Evolutionary conservation across 371 early-diverging fungal genomes (phyloP).

Genomic region (Mucor mucedo): DNA sequence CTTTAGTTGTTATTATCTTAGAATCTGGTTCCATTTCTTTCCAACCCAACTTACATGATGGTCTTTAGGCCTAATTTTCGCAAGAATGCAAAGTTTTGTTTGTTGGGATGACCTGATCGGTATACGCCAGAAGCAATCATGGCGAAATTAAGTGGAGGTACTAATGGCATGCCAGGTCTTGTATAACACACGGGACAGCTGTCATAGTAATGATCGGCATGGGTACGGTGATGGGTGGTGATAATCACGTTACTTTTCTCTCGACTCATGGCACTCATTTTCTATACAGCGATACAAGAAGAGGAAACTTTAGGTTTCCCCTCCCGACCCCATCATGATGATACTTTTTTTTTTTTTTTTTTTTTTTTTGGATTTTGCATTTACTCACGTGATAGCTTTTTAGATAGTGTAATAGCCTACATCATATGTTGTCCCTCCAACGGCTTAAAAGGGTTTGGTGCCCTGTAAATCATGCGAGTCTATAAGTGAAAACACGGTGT

Average conservation of each 20-base stretch:
- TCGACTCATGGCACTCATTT: too few species aligned
- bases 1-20: not conserved
- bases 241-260: slow-evolving; percentile 15
- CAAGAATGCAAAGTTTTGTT: slow-evolving; percentile 80
- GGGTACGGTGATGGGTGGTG: slow-evolving; percentile 1
- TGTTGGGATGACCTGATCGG: slow-evolving; percentile 87
- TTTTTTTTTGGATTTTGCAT: too few species aligned
- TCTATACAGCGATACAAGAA: too few species aligned
- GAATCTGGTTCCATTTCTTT: not conserved
- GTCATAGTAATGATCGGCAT: slow-evolving; percentile 22
- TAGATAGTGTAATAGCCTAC: too few species aligned
- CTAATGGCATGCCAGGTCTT: slow-evolving; percentile 58
- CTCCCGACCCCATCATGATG: too few species aligned
- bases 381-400: too few species aligned
- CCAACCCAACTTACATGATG: slow-evolving; percentile 62
- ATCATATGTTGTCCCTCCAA: too few species aligned
- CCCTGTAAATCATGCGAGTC: too few species aligned
- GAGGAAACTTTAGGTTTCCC: too few species aligned
- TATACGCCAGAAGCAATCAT: slow-evolving; percentile 87
- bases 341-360: too few species aligned
- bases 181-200: slow-evolving; percentile 48
- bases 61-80: slow-evolving; percentile 76
- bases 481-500: too few species aligned
- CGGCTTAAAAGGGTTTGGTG: too few species aligned
- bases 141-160: slow-evolving; percentile 91